Evolutionary conservation across 2,329 filamentous ascomycete species (phyloP).

Genomic region (Ophiostoma perfectum): DNA sequence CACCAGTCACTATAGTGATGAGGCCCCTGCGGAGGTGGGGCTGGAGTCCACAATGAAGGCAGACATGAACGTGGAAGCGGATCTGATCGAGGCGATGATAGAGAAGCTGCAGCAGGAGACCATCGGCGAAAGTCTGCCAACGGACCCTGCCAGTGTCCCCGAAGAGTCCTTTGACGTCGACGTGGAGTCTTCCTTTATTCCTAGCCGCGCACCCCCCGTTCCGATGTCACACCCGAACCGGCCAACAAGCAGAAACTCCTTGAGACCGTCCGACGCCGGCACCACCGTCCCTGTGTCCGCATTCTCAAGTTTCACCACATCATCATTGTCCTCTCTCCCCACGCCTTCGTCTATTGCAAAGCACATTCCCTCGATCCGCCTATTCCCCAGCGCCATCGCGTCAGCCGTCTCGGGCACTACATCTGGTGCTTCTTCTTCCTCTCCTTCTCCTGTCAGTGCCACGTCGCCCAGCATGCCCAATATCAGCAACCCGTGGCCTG

Average conservation of each 20-base stretch:
- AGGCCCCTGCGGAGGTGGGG: background rate
- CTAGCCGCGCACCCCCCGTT: constrained; percentile 15
- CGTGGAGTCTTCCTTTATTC: constrained; percentile 13
- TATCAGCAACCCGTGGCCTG: constrained; percentile 21
- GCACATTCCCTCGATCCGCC: constrained; percentile 21
- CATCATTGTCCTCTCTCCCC: background rate
- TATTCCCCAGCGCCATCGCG: constrained; percentile 20
- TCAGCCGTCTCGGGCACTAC: background rate
- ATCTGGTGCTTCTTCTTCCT: background rate
- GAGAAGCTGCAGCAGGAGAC: background rate
- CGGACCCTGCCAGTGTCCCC: background rate
- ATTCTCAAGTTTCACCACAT: background rate
- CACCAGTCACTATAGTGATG: constrained; percentile 11
- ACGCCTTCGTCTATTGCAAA: background rate
- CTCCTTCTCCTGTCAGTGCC: background rate
- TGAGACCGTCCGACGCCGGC: background rate
- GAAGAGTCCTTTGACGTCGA: background rate
- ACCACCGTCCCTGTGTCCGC: background rate
- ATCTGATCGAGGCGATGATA: background rate
- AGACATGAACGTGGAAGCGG: background rate
- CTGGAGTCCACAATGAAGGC: background rate
- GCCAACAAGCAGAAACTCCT: background rate
- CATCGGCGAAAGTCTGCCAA: background rate
- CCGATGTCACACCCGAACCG: background rate
- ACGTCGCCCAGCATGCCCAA: constrained; percentile 10